These are phyloP conservation scores for Thinopyrum elongatum DNA, from an alignment of 176 grass and related monocot species.

Conservation along the genomic window DNA sequence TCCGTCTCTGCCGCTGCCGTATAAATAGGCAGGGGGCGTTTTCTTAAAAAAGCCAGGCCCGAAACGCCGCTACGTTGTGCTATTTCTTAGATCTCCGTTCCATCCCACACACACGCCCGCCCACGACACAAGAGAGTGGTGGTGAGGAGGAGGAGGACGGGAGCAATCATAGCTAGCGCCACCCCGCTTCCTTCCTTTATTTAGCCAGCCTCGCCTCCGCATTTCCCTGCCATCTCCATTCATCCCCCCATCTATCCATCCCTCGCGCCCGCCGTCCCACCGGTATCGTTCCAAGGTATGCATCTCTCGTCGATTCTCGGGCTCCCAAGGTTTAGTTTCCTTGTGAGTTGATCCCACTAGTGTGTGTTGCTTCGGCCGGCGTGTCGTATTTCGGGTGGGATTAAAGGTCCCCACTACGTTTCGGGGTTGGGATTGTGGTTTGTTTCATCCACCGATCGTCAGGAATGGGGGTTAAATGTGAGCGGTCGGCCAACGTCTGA, in stretches of 20 bases:
- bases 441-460: not conserved
- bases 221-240: constrained; percentile 16
- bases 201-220: constrained; percentile 23
- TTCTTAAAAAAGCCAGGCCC: not conserved
- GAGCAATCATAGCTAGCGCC: too few species aligned
- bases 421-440: not conserved
- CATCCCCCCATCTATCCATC: not conserved
- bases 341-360: not conserved
- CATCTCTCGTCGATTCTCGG: not conserved
- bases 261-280: not conserved
- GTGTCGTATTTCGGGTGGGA: too few species aligned
- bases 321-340: not conserved
- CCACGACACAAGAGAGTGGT: too few species aligned
- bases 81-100: not conserved
- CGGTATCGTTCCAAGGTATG: not conserved
- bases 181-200: not conserved
- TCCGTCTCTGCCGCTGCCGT: not conserved
- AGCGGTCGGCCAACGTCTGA: not conserved
- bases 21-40: not conserved
- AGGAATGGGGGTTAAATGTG: not conserved
- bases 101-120: not conserved
- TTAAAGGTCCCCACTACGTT: too few species aligned
- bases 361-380: not conserved
- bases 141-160: too few species aligned
- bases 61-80: not conserved